Conservation (phyloP, 2,329 filamentous ascomycete species). For the Aaosphaeria pasadenensis region DNA sequence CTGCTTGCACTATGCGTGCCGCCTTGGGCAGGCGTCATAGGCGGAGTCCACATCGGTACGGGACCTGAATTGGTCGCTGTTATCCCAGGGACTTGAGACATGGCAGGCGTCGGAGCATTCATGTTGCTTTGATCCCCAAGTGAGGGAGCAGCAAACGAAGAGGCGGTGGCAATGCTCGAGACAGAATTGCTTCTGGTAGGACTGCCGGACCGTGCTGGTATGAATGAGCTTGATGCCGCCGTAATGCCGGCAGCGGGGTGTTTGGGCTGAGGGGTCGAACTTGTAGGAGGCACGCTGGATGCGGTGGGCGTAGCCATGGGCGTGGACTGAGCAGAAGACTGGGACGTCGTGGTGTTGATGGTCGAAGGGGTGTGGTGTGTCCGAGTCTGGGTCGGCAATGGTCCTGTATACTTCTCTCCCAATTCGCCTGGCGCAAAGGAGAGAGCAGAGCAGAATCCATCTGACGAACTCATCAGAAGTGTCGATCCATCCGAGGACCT, state of each 20-base stretch:
- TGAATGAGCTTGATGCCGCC: conserved; percentile 57
- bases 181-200: conserved; percentile 83
- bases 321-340: conserved; percentile 60
- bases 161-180: conserved; percentile 72
- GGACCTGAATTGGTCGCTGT: conserved; percentile 67
- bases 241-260: conserved; percentile 54
- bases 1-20: conserved; percentile 53
- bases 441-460: conserved; percentile 93
- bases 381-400: conserved; percentile 42
- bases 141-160: conserved; percentile 41
- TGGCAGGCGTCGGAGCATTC: conserved; percentile 75
- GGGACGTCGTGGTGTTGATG: conserved; percentile 41
- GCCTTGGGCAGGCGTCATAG: conserved; percentile 69
- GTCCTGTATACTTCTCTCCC: conserved; percentile 74
- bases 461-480: conserved; percentile 92
- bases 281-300: conserved; percentile 49
- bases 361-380: conserved; percentile 34
- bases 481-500: conserved; percentile 76
- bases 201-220: conserved; percentile 63
- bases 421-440: conserved; percentile 82
- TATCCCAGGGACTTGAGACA: conserved; percentile 73
- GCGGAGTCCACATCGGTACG: conserved; percentile 80
- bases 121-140: conserved; percentile 42
- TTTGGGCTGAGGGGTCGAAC: conserved; percentile 53
- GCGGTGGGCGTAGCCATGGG: conserved; percentile 70